phyloP scores from a whole-genome alignment of 2,329 filamentous ascomycete genomes.

The Aspergillus versicolor region DNA sequence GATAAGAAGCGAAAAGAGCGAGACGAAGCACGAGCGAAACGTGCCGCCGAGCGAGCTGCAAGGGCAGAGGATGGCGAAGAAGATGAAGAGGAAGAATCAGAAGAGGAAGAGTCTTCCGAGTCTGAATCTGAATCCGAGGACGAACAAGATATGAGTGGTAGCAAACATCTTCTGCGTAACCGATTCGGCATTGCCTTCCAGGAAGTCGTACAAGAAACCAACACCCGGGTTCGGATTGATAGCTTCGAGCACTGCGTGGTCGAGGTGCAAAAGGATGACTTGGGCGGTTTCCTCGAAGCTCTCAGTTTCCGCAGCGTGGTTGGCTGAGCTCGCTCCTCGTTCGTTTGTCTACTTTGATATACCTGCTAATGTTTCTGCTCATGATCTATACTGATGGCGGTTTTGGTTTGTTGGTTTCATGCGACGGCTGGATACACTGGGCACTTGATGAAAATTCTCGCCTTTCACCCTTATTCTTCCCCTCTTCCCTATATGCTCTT shows the following conservation, averaged over 20 bases:
- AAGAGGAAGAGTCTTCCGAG: constrained; percentile 49
- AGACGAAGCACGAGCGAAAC: constrained; percentile 62
- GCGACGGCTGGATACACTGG: constrained; percentile 6
- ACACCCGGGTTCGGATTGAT: constrained; percentile 84
- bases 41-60: constrained; percentile 51
- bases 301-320: constrained; percentile 88
- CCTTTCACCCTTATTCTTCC: background rate
- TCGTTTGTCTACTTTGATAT: constrained; percentile 3
- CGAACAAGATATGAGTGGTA: constrained; percentile 54
- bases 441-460: background rate
- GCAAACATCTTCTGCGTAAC: constrained; percentile 74
- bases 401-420: constrained; percentile 11
- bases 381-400: constrained; percentile 15
- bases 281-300: constrained; percentile 85
- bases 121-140: constrained; percentile 56
- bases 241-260: constrained; percentile 97
- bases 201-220: constrained; percentile 89
- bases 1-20: constrained; percentile 62
- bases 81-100: constrained; percentile 63
- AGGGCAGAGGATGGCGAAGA: constrained; percentile 56
- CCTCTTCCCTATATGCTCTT: constrained; percentile 15
- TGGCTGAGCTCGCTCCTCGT: constrained; percentile 38
- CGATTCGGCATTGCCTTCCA: constrained; percentile 94
- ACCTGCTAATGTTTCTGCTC: constrained; percentile 9
- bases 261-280: constrained; percentile 94